A percentile compares a stretch with the other conserved stretches of the same genome.
These are phyloP conservation scores for Myriosclerotinia scirpicola DNA, from an alignment of 2,329 filamentous ascomycete species.

Conservation along the genomic window DNA sequence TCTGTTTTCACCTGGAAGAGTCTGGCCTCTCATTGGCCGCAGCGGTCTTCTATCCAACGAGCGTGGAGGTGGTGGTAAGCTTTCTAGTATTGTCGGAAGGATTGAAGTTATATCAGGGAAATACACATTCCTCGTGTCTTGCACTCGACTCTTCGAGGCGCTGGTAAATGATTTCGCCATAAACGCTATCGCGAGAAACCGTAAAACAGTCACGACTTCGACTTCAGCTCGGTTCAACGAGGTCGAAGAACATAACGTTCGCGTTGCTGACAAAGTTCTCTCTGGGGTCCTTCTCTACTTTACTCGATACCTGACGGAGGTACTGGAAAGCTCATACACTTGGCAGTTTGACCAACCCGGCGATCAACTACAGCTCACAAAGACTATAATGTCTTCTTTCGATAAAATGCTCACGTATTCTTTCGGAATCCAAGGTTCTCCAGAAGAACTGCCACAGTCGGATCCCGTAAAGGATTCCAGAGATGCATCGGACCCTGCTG, in stretches of 20 bases:
- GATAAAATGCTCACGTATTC: slow-evolving; percentile 69
- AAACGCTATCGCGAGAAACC: slow-evolving; percentile 66
- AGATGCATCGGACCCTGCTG: not conserved
- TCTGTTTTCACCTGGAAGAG: slow-evolving; percentile 70
- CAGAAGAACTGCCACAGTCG: slow-evolving; percentile 43
- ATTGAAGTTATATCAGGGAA: slow-evolving; percentile 75
- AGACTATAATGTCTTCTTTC: slow-evolving; percentile 67
- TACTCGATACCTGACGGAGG: slow-evolving; percentile 73
- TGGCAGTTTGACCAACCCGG: slow-evolving; percentile 77
- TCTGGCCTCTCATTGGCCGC: slow-evolving; percentile 86
- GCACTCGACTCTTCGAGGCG: slow-evolving; percentile 70
- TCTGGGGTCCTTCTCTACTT: slow-evolving; percentile 70
- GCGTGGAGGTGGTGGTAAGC: slow-evolving; percentile 67
- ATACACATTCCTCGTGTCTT: slow-evolving; percentile 74
- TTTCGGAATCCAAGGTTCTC: slow-evolving; percentile 69
- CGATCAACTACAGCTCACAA: slow-evolving; percentile 68
- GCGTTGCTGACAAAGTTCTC: slow-evolving; percentile 76
- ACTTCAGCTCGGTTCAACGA: slow-evolving; percentile 48
- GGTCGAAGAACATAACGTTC: slow-evolving; percentile 60
- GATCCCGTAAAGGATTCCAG: not conserved
- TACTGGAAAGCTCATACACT: slow-evolving; percentile 80
- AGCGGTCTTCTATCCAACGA: slow-evolving; percentile 78
- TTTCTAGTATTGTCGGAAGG: slow-evolving; percentile 76
- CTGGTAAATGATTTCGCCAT: slow-evolving; percentile 74
- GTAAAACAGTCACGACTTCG: slow-evolving; percentile 52